Base-by-base conservation (phyloP, 108 stramenopile species). In the Fragilaria radians region DNA sequence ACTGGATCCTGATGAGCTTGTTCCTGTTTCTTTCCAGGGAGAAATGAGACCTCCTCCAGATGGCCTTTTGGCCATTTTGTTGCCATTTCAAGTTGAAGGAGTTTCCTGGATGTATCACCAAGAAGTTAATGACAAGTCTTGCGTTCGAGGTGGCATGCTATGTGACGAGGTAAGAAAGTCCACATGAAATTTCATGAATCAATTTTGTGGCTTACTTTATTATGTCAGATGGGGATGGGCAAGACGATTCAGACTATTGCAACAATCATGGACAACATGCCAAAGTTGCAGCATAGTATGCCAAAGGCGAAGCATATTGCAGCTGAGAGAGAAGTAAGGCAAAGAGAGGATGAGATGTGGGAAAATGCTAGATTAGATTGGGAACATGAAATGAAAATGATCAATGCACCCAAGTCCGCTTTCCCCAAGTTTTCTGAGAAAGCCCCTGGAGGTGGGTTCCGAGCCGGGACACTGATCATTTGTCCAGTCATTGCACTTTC, bases 71-170 rank as follows among this genome's bases (percentile, higher is more conserved):
- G 88, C 83, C 3, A 81, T 60, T 11, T 70, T 99, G 5, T 62
- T 99, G 4, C 99, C 97, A 21, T 99, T 97, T 76, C 97, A 99
- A 74, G 59, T 85, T 3, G 97, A 99, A 67, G 96, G 97, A 0
- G 68, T 81, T 17, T 83, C 81, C 48, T 98, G 96, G 97, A 93
- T 98, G 92, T 54, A 78, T 30, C 72, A 81, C 48, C 95, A 93
- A 68, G 95, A 98, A 68, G 72, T 74, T 25, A 58, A 68, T 42
- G 62, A 54, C 28, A 54, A 51, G 22, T 58, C 72, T 7, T 78
- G 77, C 0, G 53, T 92, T 34, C 63, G 76, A 18, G 97, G 97
- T 27, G 99, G 97, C 0, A 91, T 99, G 21, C 50, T 99, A 24
- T 96, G 95, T 2, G 97, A 99, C 55, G 93, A 94, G 36, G 36